Evolutionary conservation across 352 stramenopile species (phyloP), one percentile per base, ranked within the genome.

Genomic region (Globisporangium emineosum): DNA sequence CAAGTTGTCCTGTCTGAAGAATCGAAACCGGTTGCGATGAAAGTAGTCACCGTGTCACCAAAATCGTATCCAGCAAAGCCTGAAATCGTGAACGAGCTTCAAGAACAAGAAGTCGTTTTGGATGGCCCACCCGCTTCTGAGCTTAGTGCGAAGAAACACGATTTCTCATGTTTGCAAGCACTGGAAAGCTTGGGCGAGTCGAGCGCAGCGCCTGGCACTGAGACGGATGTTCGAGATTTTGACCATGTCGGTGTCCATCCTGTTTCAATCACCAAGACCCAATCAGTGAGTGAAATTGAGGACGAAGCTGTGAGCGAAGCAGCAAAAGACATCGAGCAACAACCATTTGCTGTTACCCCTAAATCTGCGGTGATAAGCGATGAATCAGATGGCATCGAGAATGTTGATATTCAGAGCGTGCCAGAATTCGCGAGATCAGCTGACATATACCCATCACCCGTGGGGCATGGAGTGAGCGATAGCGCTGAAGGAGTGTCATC

Each of bases 41-140:
- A 35, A 58, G 43, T 59, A 10, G 54, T 67, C 17, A 58, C 54
- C 12, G 62, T 67, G 21, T 67, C 62, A 10, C 25, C 62, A 8
- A 67, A 54, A 29, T 10, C 23, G 35, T 65, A 49, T 10, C 50
- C 60, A n/a, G 13, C 25, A 15, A 65, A 65, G 35, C 0, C 30
- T 42, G 29, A 43, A 42, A 12, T 40, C 23, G 30, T 42, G 32
- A 52, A 12, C 19, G 40, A 21, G 13, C 27, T 3, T 43, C 32
- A 43, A 37, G 27, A 49, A 13, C 30, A 54, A 54, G 15, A 23
- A 13, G 7, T 42, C 15, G 17, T 25, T n/a, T 4, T 29, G 27
- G 37, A 55, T 19, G 37, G 33, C 15, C 15, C 8, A n/a, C 6
- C 23, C 15, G 19, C 29, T 9, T 1, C 29, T n/a, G 27, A n/a